Evolutionary conservation across 345 rosid species (phyloP).

Genomic region (Acer negundo): DNA sequence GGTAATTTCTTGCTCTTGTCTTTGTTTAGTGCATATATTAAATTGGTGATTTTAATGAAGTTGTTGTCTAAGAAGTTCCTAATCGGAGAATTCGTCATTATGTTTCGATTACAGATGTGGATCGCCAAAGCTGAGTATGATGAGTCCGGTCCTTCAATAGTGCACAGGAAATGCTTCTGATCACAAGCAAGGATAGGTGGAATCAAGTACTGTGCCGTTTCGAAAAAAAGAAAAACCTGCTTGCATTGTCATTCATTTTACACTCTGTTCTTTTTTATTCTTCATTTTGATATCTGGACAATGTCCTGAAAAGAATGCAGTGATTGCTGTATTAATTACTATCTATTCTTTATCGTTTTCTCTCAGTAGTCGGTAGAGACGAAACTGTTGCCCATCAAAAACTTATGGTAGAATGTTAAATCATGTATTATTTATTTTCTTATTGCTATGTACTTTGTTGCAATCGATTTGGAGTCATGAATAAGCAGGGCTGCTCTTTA

Average conservation of each 20-base stretch:
- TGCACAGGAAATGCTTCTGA: slow-evolving; percentile 64
- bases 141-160: slow-evolving; percentile 62
- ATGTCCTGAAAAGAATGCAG: slow-evolving; percentile 18
- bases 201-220: slow-evolving; percentile 4
- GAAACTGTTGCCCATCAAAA: slow-evolving; percentile 9
- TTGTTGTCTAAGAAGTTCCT: not conserved
- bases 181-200: slow-evolving; percentile 2
- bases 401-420: not conserved
- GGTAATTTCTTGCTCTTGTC: slow-evolving; percentile 25
- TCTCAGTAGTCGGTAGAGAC: not conserved
- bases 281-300: slow-evolving; percentile 19
- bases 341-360: slow-evolving; percentile 11
- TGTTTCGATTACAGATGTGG: slow-evolving; percentile 47
- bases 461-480: not conserved
- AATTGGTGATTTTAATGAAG: not conserved
- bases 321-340: slow-evolving; percentile 16
- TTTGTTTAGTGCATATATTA: not conserved
- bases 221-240: slow-evolving; percentile 23
- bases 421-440: not conserved
- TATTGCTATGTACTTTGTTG: not conserved
- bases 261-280: not conserved
- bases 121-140: slow-evolving; percentile 60
- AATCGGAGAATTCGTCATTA: not conserved
- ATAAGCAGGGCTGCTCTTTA: not conserved
- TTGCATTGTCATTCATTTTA: slow-evolving; percentile 20